Evolutionary conservation across 2,329 filamentous ascomycete species (phyloP), one percentile per base, ranked within the genome.

Genomic region (Hymenoscyphus fraxineus): DNA sequence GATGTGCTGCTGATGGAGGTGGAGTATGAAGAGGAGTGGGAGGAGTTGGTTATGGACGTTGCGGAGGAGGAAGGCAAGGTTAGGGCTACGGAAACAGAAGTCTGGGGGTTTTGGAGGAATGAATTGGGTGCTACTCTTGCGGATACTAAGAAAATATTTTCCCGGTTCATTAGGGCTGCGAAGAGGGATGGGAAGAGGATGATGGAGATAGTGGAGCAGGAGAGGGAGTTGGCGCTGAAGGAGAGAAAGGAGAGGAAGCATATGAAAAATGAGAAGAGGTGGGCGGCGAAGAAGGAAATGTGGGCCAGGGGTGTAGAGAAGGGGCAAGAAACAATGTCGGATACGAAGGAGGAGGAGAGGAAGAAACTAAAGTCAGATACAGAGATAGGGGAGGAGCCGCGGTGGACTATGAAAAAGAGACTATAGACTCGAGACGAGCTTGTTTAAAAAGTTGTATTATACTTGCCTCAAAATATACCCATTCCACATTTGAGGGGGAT

Each of bases 21-120:
- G 2, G 64, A 69, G 9, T 84, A 81, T 82, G 83, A 85, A 69
- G 81, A 83, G 67, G 66, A 71, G 10, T 85, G 83, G 83, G 82
- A 85, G 51, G 31, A 60, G 10, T 31, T 64, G 54, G 40, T 66
- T 51, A 67, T 40, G 64, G 65, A 22, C 41, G 60, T 65, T 65
- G 70, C 44, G 31, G 68, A 62, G 32, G 35, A 22, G n/a, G 57
- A 59, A 38, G 54, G 73, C 73, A 57, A 76, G 80, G 16, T 63
- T 55, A 27, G 41, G 31, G 19, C 22, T 13, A 56, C 15, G 40
- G 61, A 60, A n/a, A 54, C 32, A 62, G 69, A 66, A 31, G 70
- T 64, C 19, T 58, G 12, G 54, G 54, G 39, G 7, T 44, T 10
- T 39, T 19, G 54, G 58, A 31, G 4, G 27, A 38, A 59, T 57